Evolutionary conservation across 2,329 filamentous ascomycete species (phyloP), one percentile per base, ranked within the genome.

Genomic region (Nectriaceae sp.): DNA sequence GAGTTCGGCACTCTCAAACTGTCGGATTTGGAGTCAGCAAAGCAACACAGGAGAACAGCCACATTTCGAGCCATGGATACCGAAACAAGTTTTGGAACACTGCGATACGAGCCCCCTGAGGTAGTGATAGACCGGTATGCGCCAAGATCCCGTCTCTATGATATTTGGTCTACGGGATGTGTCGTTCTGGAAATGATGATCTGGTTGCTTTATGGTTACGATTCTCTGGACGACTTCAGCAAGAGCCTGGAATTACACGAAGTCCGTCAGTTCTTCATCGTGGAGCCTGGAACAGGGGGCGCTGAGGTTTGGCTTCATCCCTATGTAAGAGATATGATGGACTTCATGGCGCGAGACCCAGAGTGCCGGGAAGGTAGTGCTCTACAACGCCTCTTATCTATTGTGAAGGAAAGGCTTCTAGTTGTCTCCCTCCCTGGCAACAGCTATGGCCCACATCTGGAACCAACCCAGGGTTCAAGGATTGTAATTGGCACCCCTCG

Each of bases 101-200:
- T 21, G 8, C 46, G 22, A 16, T 49, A 52, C n/a, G 42, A 45
- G 36, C 33, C 42, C 5, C 45, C 49, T 0, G 43, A 48, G 19
- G 33, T 20, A 10, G 22, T 11, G 13, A 41, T 13, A 13, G 6
- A 29, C 33, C 24, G 33, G 33, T n/a, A 10, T 36, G 33, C 24
- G 6, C 24, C 24, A 29, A 36, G 49, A 6, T 60, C 62, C 0
- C 50, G 60, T 0, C 47, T 47, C 1, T 65, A 60, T 15, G 63
- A 65, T 8, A 53, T 60, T 1, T 66, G 63, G 64, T 56, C 62
- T 0, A 46, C 65, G 31, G 64, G 64, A 3, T 64, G 61, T 40
- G 54, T 65, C 15, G 46, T 44, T 0, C 41, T 66, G 2, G 62
- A 65, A 36, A 53, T 61, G 2, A 19, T 64, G 2, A 47, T 62